phyloP scores from a whole-genome alignment of 208 protist genomes.

The Acanthamoeba healyi region DNA sequence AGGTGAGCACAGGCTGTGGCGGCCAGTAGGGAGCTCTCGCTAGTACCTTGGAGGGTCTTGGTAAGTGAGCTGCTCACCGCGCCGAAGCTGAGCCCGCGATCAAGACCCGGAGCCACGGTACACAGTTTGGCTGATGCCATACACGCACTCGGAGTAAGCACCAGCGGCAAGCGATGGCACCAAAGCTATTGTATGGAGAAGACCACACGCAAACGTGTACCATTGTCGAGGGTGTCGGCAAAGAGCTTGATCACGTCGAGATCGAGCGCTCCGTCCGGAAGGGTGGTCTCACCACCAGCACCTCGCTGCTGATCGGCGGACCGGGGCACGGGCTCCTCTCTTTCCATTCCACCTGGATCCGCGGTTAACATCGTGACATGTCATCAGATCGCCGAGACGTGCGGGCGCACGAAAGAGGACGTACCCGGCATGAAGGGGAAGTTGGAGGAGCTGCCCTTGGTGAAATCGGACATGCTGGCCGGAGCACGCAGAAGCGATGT shows the following conservation, averaged over 20 bases:
- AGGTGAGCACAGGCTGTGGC: too few species aligned
- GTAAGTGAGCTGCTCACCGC: background rate
- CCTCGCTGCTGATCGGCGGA: too few species aligned
- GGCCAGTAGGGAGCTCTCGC: too few species aligned
- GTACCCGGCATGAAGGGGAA: conserved; percentile 64
- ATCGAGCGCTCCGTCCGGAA: background rate
- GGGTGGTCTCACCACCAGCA: background rate
- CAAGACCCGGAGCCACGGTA: conserved; percentile 1
- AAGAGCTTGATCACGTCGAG: conserved; percentile 23
- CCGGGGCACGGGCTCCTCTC: background rate
- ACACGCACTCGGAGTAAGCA: too few species aligned
- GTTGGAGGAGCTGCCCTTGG: conserved; percentile 56
- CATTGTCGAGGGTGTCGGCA: background rate
- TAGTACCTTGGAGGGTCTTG: conserved; percentile 1
- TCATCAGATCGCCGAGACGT: too few species aligned
- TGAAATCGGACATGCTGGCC: conserved; percentile 17
- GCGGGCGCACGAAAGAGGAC: background rate
- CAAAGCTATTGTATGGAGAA: too few species aligned
- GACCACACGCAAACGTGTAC: background rate
- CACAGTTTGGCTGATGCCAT: background rate
- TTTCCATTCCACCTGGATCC: conserved; percentile 22
- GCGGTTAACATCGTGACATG: too few species aligned
- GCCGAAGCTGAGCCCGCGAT: background rate
- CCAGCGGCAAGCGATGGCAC: background rate
- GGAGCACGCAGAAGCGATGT: conserved; percentile 47